Evolutionary conservation across 805 yeast genomes (phyloP).

Genomic region (Zygosaccharomyces bailii): DNA sequence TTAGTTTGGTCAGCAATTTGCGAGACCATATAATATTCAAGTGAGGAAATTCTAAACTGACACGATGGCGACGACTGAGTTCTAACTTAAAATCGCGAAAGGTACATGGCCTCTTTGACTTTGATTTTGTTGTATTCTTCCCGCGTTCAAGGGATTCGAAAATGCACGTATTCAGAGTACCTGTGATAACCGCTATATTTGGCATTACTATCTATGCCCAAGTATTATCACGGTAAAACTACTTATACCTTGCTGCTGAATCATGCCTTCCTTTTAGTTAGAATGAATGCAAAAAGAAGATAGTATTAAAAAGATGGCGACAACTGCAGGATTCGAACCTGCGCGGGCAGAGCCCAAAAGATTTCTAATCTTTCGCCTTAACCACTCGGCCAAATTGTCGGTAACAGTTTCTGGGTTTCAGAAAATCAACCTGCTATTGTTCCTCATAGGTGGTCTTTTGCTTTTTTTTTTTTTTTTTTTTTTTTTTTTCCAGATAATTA

Average conservation of each 20-base stretch:
- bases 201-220: no score
- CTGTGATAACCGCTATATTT: no score
- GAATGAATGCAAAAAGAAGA: slow-evolving; percentile 4
- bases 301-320: slow-evolving; percentile 42
- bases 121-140: not conserved
- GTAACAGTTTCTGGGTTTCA: not conserved
- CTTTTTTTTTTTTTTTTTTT: not conserved
- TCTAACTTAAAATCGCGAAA: no score
- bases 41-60: no score
- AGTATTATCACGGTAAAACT: no score
- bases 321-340: slow-evolving; percentile 74
- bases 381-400: slow-evolving; percentile 61
- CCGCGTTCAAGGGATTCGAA: not conserved
- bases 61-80: no score
- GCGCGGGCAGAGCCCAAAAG: slow-evolving; percentile 60
- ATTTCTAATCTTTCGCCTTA: slow-evolving; percentile 62
- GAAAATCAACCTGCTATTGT: not conserved
- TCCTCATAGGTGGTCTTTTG: not conserved
- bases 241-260: not conserved
- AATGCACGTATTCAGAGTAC: no score
- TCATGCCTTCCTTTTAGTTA: no score
- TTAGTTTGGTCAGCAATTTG: no score
- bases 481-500: no score
- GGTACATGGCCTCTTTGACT: no score
- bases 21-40: no score